Conservation (phyloP, 257 asterid species). For the Leonotis leonurus region DNA sequence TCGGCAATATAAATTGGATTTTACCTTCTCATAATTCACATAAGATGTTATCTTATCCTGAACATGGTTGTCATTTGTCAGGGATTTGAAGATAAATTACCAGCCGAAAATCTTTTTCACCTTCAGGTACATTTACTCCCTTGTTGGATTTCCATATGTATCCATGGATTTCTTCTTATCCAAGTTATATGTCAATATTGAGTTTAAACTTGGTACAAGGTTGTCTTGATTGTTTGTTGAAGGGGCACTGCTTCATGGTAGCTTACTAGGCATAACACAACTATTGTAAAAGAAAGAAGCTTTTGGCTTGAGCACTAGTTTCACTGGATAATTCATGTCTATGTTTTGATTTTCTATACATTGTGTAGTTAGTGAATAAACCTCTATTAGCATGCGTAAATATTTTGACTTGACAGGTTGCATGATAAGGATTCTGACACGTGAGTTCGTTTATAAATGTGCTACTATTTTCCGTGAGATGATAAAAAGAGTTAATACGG, state of each 20-base stretch:
- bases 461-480: background rate
- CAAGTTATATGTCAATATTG: conserved; percentile 2
- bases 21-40: conserved; percentile 11
- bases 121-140: conserved; percentile 65
- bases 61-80: conserved; percentile 34
- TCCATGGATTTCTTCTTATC: conserved; percentile 6
- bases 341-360: background rate
- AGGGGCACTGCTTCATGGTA: conserved; percentile 6
- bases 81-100: conserved; percentile 93
- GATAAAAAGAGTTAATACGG: background rate
- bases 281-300: background rate
- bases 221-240: background rate
- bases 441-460: background rate
- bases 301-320: background rate
- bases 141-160: background rate
- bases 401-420: background rate
- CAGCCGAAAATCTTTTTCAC: conserved; percentile 81
- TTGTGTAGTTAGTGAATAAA: background rate
- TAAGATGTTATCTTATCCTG: conserved; percentile 20
- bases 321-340: background rate
- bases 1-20: background rate
- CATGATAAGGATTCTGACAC: background rate
- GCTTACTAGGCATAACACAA: background rate
- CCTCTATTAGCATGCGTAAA: background rate
- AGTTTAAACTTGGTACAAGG: background rate